Evolutionary conservation across 2,329 filamentous ascomycete genomes (phyloP).

Genomic region (Cladosporium sp.): DNA sequence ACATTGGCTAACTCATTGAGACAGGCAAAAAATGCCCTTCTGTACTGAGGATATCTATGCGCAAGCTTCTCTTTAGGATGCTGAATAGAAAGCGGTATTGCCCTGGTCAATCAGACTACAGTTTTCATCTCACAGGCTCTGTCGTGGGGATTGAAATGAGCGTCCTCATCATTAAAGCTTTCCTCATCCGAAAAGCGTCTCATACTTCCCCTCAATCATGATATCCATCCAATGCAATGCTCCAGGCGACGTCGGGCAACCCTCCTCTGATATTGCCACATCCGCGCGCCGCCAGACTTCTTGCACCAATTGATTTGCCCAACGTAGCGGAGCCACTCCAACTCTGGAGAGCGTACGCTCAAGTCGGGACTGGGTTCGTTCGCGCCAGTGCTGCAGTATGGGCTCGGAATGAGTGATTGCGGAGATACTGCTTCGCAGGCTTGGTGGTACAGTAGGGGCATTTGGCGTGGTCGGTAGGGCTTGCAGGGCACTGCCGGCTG

Average conservation of each 20-base stretch:
- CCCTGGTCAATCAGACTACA: too few relatives aligned
- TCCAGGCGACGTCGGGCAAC: neutral
- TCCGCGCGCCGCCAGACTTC: constrained; percentile 15
- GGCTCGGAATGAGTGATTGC: neutral
- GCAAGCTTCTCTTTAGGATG: too few relatives aligned
- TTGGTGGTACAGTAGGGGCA: neutral
- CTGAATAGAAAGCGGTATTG: too few relatives aligned
- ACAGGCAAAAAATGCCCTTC: too few relatives aligned
- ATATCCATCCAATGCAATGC: constrained; percentile 17
- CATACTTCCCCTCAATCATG: constrained; percentile 13
- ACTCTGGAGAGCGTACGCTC: constrained; percentile 9
- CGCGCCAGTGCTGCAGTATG: neutral
- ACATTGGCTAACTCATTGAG: too few relatives aligned
- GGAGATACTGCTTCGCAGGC: neutral
- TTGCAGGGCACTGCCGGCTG: constrained; percentile 10
- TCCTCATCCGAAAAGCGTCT: constrained; percentile 14
- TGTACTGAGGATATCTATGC: too few relatives aligned
- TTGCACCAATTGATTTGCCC: constrained; percentile 13
- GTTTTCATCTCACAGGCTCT: too few relatives aligned
- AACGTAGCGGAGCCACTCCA: constrained; percentile 9
- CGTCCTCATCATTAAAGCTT: too few relatives aligned
- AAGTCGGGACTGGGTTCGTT: neutral
- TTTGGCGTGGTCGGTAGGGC: neutral
- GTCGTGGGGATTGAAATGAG: too few relatives aligned
- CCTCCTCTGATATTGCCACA: constrained; percentile 4